These are phyloP conservation scores for Trichoderma atrobrunneum DNA, from an alignment of 2,329 filamentous ascomycete species.

Conservation along the genomic window DNA sequence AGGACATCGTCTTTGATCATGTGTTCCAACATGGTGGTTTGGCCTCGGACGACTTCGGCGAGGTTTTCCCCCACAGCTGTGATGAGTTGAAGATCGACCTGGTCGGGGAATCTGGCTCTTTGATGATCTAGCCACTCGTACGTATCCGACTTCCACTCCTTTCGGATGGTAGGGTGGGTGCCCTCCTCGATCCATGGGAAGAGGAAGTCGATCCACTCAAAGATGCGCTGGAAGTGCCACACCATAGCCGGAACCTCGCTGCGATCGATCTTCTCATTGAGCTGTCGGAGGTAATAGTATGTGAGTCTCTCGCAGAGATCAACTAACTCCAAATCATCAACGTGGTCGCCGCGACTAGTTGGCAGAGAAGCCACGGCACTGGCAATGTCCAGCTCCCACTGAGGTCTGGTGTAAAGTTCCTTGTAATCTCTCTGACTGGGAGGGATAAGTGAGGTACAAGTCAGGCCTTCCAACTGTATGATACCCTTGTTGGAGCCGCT, in stretches of 20 bases:
- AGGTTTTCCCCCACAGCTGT: constrained; percentile 33
- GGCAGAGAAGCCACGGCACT: background rate
- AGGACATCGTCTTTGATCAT: constrained; percentile 36
- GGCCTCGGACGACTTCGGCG: constrained; percentile 32
- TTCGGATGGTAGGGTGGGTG: background rate
- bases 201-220: background rate
- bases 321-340: background rate
- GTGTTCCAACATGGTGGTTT: constrained; percentile 37
- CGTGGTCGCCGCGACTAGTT: background rate
- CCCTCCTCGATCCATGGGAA: background rate
- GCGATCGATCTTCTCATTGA: background rate
- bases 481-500: background rate
- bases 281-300: background rate
- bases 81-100: background rate
- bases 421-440: background rate
- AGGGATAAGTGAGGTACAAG: background rate
- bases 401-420: background rate
- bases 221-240: background rate
- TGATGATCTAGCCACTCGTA: background rate
- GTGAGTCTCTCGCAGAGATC: background rate
- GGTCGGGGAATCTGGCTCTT: background rate
- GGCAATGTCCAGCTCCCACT: background rate
- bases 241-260: background rate
- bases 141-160: background rate
- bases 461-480: background rate